Evolutionary conservation across 768 basidiomycete species (phyloP).

Genomic region (Lactarius quietus): DNA sequence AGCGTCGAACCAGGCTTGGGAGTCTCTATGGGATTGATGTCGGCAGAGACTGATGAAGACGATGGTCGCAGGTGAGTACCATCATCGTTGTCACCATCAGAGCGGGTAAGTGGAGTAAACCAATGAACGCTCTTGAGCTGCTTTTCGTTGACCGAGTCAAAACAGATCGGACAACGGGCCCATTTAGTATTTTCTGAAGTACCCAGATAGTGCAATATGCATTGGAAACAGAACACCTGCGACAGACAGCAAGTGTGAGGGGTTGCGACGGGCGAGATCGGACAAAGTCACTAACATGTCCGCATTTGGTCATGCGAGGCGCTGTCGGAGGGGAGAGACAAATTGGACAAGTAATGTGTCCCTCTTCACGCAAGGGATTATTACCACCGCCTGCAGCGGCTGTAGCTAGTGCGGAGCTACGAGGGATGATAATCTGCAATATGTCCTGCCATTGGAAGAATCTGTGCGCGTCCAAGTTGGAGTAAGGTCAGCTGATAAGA

Average conservation of each 20-base stretch:
- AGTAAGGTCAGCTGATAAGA: constrained; percentile 23
- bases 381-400: constrained; percentile 47
- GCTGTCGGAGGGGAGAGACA: constrained; percentile 89
- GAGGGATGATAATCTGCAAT: constrained; percentile 90
- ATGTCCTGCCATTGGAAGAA: constrained; percentile 97
- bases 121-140: constrained; percentile 94
- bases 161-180: constrained; percentile 94
- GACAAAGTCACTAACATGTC: constrained; percentile 68
- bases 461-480: constrained; percentile 38
- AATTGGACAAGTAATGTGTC: constrained; percentile 83
- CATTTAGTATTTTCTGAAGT: constrained; percentile 80
- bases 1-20: constrained; percentile 58
- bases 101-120: constrained; percentile 53
- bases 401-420: constrained; percentile 68
- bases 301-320: constrained; percentile 94
- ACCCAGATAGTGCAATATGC: constrained; percentile 87
- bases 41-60: constrained; percentile 45
- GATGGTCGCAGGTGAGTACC: constrained; percentile 35
- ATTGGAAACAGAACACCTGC: constrained; percentile 92
- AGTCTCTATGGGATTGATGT: constrained; percentile 37
- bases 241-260: constrained; percentile 17
- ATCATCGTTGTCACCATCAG: constrained; percentile 37
- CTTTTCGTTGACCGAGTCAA: constrained; percentile 84
- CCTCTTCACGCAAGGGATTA: constrained; percentile 47
- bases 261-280: constrained; percentile 11